Base-by-base conservation (phyloP, 1,139 yeast species). In the Trichomonascaceae sp. region DNA sequence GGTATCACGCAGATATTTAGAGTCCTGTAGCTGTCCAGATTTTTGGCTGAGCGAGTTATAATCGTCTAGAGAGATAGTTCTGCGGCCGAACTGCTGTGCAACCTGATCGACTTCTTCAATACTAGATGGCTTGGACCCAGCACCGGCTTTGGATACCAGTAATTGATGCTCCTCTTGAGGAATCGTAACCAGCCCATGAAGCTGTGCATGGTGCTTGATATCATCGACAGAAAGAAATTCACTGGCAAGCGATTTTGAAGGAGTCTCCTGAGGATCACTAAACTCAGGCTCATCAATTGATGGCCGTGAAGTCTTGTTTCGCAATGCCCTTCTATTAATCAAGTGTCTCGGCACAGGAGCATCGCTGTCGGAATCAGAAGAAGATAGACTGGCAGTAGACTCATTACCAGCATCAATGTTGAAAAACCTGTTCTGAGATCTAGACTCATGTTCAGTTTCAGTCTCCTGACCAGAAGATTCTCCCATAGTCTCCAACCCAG, bases 121-220 rank as follows among this genome's bases (percentile, higher is more conserved):
- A 15, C 24, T 36, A 20, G 32, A 13, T 15, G 45, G 45, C n/a
- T 13, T 13, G 17, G 38, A 38, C 50, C 44, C 32, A n/a, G 49
- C 50, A 7, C 51, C 59, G 2, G 59, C 53, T 45, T 56, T 53
- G 20, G 58, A 51, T n/a, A 52, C 53, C 51, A 64, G 57, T 7
- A 50, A 56, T 1, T 77, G 75, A 55, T 75, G 81, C 56, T 78
- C 79, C 1, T 74, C 79, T 49, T 66, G 63, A 2, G 85, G 74
- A 20, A 84, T 59, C n/a, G 81, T 60, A 8, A 79, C 77, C 56
- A 83, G 64, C 45, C 78, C 76, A 57, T 81, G 76, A 18, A 74
- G 74, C 27, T 73, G 69, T 0, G 84, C 85, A 61, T 78, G 82
- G 20, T 70, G 66, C 56, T 77, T 77, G 20, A 81, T 69, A 39